Conservation (phyloP, 2,329 filamentous ascomycete species). For the Diaporthe sp. region DNA sequence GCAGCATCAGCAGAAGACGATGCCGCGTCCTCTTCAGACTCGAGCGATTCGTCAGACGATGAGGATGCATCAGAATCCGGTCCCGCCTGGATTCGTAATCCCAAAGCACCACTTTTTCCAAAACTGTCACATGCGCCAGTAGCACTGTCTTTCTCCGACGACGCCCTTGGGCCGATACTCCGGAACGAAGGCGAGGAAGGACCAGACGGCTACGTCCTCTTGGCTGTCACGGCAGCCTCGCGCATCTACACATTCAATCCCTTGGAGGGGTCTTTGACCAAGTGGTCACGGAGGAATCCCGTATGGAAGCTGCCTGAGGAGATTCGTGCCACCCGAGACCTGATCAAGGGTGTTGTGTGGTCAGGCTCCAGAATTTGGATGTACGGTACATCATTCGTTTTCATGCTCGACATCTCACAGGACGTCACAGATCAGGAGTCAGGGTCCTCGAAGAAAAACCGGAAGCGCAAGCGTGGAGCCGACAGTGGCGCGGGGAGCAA, state of each 20-base stretch:
- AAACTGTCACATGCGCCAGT: conserved; percentile 75
- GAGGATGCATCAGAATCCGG: conserved; percentile 54
- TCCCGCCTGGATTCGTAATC: conserved; percentile 82
- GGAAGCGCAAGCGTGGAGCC: conserved; percentile 68
- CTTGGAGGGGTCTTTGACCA: conserved; percentile 79
- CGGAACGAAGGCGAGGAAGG: conserved; percentile 40
- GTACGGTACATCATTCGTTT: conserved; percentile 87
- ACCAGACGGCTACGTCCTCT: conserved; percentile 38
- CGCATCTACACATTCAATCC: conserved; percentile 85
- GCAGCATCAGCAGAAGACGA: conserved; percentile 50
- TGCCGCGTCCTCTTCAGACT: conserved; percentile 46
- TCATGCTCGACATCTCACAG: conserved; percentile 88
- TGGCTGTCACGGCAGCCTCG: conserved; percentile 68
- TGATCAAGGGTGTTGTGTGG: conserved; percentile 89
- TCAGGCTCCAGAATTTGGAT: conserved; percentile 85
- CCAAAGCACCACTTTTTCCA: conserved; percentile 76
- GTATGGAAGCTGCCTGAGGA: conserved; percentile 79
- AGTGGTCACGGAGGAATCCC: conserved; percentile 89
- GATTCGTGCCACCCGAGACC: conserved; percentile 81
- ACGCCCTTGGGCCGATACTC: conserved; percentile 53
- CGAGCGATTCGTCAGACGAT: conserved; percentile 48
- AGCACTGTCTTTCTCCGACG: conserved; percentile 76
- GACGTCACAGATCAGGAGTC: conserved; percentile 68
- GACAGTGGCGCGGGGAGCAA: conserved; percentile 67
- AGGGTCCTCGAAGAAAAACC: conserved; percentile 52